A percentile compares a stretch with the other conserved stretches of the same genome.
phyloP scores from a whole-genome alignment of 2,329 filamentous ascomycete genomes.

The Verticillium nubilum region DNA sequence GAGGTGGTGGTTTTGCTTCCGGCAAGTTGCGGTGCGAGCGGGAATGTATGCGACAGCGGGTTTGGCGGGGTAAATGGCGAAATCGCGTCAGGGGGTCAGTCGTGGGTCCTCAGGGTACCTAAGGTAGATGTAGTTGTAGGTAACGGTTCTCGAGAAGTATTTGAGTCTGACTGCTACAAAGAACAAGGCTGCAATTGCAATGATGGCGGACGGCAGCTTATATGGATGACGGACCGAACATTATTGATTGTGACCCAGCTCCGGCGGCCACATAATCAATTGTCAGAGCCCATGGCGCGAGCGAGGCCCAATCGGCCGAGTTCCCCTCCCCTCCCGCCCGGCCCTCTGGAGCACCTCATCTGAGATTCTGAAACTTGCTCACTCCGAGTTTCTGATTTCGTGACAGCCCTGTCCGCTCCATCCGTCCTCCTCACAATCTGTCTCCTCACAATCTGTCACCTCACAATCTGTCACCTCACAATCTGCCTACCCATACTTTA shows the following conservation, averaged over 20 bases:
- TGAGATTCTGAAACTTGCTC: conserved; percentile 13
- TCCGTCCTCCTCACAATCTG: too few relatives aligned
- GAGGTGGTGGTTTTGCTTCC: conserved; percentile 2
- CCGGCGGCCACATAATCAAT: conserved; percentile 4
- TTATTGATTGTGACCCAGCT: conserved; percentile 6
- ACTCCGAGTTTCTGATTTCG: background rate
- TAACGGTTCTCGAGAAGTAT: too few relatives aligned
- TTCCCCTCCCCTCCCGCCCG: conserved; percentile 4
- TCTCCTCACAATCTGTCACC: too few relatives aligned
- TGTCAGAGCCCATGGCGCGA: background rate
- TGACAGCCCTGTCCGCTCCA: too few relatives aligned
- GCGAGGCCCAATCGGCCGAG: background rate
- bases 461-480: too few relatives aligned
- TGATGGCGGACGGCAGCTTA: background rate
- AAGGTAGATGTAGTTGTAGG: too few relatives aligned
- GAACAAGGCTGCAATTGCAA: too few relatives aligned
- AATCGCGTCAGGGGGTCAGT: background rate
- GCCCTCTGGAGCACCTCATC: background rate
- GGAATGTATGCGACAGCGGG: background rate
- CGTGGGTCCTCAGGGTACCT: background rate
- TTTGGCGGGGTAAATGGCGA: background rate
- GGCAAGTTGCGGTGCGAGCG: conserved; percentile 7
- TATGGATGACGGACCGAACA: background rate
- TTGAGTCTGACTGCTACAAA: too few relatives aligned
- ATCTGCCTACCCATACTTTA: too few relatives aligned